phyloP scores from a whole-genome alignment of 345 rosid species.

The Salix viminalis region DNA sequence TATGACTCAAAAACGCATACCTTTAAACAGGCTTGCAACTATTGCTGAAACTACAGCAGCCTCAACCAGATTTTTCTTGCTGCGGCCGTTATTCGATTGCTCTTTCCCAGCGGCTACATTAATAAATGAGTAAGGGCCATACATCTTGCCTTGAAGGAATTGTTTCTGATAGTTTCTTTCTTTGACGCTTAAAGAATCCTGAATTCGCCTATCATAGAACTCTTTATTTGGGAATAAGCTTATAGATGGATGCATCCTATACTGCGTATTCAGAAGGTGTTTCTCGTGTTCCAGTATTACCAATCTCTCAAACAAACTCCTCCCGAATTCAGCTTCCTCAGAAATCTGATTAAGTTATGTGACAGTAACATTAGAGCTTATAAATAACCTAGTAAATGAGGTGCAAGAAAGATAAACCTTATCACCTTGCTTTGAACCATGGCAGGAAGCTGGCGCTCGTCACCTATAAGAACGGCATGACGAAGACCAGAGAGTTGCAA shows the following conservation, averaged over 20 bases:
- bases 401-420: not conserved
- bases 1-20: slow-evolving; percentile 10
- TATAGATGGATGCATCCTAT: slow-evolving; percentile 37
- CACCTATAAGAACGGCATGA: slow-evolving; percentile 45
- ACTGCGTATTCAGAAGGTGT: slow-evolving; percentile 26
- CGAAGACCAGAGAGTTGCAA: slow-evolving; percentile 41
- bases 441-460: slow-evolving; percentile 48
- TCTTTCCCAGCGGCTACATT: slow-evolving; percentile 35
- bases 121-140: slow-evolving; percentile 46
- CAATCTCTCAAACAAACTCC: slow-evolving; percentile 35
- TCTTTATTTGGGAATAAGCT: slow-evolving; percentile 25
- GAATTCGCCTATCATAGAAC: slow-evolving; percentile 17
- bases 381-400: not conserved
- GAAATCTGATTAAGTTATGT: slow-evolving; percentile 7
- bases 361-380: not conserved
- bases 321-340: slow-evolving; percentile 21
- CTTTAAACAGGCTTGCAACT: slow-evolving; percentile 34
- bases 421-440: slow-evolving; percentile 42
- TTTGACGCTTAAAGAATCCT: slow-evolving; percentile 21
- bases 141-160: slow-evolving; percentile 36
- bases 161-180: slow-evolving; percentile 3
- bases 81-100: slow-evolving; percentile 21
- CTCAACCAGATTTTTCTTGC: slow-evolving; percentile 34
- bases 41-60: slow-evolving; percentile 35
- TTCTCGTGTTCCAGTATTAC: slow-evolving; percentile 7